Base-by-base conservation (phyloP, 345 rosid species). In the Toxicodendron radicans region DNA sequence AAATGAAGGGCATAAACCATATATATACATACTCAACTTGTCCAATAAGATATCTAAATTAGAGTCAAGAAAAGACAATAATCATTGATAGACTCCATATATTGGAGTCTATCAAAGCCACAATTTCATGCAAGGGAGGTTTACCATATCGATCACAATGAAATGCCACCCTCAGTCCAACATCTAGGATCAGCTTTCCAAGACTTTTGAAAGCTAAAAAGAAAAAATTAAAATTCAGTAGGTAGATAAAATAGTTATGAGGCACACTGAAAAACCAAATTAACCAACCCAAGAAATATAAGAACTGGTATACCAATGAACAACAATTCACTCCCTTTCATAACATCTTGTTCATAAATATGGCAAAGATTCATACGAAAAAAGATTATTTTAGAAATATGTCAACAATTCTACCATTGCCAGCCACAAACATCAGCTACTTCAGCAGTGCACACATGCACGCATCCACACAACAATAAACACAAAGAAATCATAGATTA, bases 121-220 rank as follows among this genome's bases (percentile, higher is more conserved):
- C 24, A 33, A 69, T 61, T 32, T 60, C 54, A 54, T 11, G 67
- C 21, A 33, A 23, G 27, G 53, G 65, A 64, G 73, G 27, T 46
- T 85, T 87, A 92, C 99, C 97, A 74, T 89, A 92, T 78, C 33
- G 88, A 85, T 91, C 97, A 35, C 99, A 94, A 80, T 94, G 99
- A 85, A 85, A 82, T 62, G 95, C 97, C 75, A 92, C 77, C 97
- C 88, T 74, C 81, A 85, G 66, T 49, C 99, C 99, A 68, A 92
- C 93, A 79, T 92, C 91, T 73, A 84, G 72, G 74, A 92, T 88
- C 82, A 89, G 85, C 82, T 90, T 91, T 63, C 94, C 97, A 68
- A 95, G 89, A 68, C 88, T 90, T 87, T 91, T 95, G 83, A 95
- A 92, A 84, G 95, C 97, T 92, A 79, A 65, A 80, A 64, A 76